Percentiles rank a stretch among this genome's conserved stretches.
Evolutionary conservation across 805 yeast genomes (phyloP).

Genomic region (Blastobotrys chiropterorum): DNA sequence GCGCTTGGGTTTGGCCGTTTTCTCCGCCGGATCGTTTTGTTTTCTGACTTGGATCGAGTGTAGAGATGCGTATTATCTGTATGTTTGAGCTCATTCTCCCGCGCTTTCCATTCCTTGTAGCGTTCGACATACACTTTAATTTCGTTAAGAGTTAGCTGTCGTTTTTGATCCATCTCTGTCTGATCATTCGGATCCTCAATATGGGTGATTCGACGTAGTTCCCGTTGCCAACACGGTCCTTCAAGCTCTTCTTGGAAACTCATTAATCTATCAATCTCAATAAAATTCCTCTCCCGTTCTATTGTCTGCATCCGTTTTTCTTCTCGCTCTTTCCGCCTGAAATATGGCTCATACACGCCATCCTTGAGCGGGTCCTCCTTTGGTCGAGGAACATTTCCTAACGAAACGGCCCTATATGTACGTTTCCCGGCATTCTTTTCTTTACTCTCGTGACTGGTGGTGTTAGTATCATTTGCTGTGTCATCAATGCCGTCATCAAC

Average conservation of each 20-base stretch:
- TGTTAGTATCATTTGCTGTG: no score
- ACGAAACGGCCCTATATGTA: neutral
- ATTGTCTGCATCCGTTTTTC: constrained; percentile 54
- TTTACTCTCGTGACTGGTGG: no score
- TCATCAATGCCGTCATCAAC: neutral
- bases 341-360: constrained; percentile 40
- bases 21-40: neutral
- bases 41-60: neutral
- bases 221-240: constrained; percentile 43
- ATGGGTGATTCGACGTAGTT: constrained; percentile 43
- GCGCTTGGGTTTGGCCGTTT: neutral
- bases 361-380: constrained; percentile 44
- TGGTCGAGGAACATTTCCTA: neutral
- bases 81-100: neutral
- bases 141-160: constrained; percentile 46
- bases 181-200: constrained; percentile 43
- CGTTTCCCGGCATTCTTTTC: neutral
- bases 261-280: constrained; percentile 48
- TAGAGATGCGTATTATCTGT: neutral
- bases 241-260: constrained; percentile 39
- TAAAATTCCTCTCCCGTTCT: constrained; percentile 47
- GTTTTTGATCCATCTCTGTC: constrained; percentile 47
- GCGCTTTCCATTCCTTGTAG: constrained; percentile 19
- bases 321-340: constrained; percentile 54
- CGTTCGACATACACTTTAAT: constrained; percentile 30